phyloP scores from a whole-genome alignment of 1,284 basidiomycete genomes.

The Ganoderma boninense region DNA sequence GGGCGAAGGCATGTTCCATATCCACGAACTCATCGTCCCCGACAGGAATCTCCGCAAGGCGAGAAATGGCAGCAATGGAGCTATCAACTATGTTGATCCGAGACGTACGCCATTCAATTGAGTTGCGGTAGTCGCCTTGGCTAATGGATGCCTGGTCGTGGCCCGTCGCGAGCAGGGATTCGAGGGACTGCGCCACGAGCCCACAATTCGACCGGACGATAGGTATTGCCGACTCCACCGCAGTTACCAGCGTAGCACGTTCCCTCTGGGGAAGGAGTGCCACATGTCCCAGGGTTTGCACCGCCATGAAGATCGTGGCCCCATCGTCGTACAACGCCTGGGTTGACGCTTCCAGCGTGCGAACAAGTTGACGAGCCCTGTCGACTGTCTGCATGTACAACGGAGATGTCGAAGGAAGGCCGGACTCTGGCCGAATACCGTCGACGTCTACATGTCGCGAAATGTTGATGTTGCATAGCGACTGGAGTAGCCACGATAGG shows the following conservation, averaged over 20 bases:
- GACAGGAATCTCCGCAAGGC: constrained; percentile 19
- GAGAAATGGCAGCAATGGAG: constrained; percentile 47
- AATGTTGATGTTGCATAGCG: constrained; percentile 74
- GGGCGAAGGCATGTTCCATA: constrained; percentile 62
- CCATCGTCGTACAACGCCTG: constrained; percentile 80
- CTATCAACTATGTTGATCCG: constrained; percentile 67
- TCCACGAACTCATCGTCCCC: constrained; percentile 68
- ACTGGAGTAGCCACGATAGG: constrained; percentile 62
- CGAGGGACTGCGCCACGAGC: constrained; percentile 66
- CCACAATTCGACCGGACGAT: constrained; percentile 48
- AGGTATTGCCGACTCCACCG: constrained; percentile 39
- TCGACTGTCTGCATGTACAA: constrained; percentile 70
- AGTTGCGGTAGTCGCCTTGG: constrained; percentile 72
- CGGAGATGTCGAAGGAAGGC: constrained; percentile 36
- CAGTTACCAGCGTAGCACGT: constrained; percentile 10
- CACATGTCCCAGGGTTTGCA: constrained; percentile 49
- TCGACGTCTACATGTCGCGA: constrained; percentile 83
- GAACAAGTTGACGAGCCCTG: constrained; percentile 69
- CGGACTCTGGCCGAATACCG: constrained; percentile 62
- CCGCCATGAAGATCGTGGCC: constrained; percentile 60
- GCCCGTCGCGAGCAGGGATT: constrained; percentile 68
- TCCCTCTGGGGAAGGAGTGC: constrained; percentile 20
- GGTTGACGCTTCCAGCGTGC: constrained; percentile 69
- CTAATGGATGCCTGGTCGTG: constrained; percentile 73
- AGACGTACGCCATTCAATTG: constrained; percentile 78